Conservation (phyloP, 371 early-diverging fungal genomes). For the Mucor plumbeus region DNA sequence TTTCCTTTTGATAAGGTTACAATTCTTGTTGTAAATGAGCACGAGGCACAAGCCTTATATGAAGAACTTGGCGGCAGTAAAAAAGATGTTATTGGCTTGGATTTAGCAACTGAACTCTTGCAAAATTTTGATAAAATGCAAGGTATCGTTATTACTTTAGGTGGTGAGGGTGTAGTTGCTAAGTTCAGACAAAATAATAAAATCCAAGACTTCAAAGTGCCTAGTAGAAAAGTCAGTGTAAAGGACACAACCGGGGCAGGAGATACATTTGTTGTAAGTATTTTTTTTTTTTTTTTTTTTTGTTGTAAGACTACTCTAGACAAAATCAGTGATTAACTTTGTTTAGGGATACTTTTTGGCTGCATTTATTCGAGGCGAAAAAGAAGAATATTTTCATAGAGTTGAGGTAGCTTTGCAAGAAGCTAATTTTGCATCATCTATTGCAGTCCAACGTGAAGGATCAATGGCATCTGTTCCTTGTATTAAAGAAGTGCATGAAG, state of each 20-base stretch:
- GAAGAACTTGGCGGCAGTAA: constrained; percentile 30
- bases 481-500: constrained; percentile 44
- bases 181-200: constrained; percentile 45
- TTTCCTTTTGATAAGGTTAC: constrained; percentile 71
- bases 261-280: constrained; percentile 81
- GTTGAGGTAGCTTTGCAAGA: constrained; percentile 52
- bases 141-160: constrained; percentile 78
- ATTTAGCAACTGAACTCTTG: constrained; percentile 48
- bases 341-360: constrained; percentile 81
- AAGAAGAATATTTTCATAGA: constrained; percentile 41
- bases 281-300: no score
- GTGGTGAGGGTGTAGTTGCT: constrained; percentile 68
- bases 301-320: no score
- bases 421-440: constrained; percentile 63
- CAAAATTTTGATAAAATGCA: constrained; percentile 50
- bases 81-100: constrained; percentile 30
- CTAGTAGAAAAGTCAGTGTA: constrained; percentile 52
- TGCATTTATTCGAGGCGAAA: constrained; percentile 53
- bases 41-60: constrained; percentile 67
- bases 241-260: constrained; percentile 83
- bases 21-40: constrained; percentile 82
- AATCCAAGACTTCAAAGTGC: constrained; percentile 44
- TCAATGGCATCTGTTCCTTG: constrained; percentile 70
- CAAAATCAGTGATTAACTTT: not conserved
- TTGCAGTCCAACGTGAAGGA: constrained; percentile 63